These are phyloP conservation scores for Sporothrix mexicana DNA, from an alignment of 2,329 filamentous ascomycete genomes.

Conservation along the genomic window DNA sequence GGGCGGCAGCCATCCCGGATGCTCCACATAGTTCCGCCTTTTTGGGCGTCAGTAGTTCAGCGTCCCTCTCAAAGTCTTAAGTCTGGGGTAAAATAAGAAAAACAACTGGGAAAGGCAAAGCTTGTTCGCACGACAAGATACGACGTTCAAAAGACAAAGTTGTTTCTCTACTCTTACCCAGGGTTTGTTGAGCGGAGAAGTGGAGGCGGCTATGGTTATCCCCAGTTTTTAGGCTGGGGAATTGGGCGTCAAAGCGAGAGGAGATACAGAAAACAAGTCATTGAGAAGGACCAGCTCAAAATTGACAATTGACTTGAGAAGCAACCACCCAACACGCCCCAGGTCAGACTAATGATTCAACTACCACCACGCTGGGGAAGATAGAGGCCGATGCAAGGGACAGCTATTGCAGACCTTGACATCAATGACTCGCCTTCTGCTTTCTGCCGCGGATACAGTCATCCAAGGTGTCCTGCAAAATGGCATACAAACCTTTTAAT, in stretches of 20 bases:
- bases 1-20: not conserved
- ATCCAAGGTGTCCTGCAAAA: not conserved
- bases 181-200: not conserved
- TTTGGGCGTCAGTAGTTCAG: not conserved
- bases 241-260: too few relatives aligned
- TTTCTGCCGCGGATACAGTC: not conserved
- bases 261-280: too few relatives aligned
- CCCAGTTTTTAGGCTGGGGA: not conserved
- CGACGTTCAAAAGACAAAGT: not conserved
- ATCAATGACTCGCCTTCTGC: not conserved
- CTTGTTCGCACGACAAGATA: not conserved
- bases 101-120: not conserved
- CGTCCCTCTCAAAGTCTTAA: too few relatives aligned
- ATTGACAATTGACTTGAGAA: not conserved
- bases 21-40: not conserved
- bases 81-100: not conserved
- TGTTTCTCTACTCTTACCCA: not conserved
- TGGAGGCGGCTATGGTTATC: conserved; percentile 16
- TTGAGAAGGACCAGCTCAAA: too few relatives aligned
- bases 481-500: not conserved
- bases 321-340: not conserved
- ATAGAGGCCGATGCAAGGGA: not conserved
- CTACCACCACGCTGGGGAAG: not conserved
- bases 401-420: not conserved
- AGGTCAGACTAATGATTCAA: not conserved